Evolutionary conservation across 495 filamentous ascomycete genomes (phyloP), one percentile per base, ranked within the genome.

Genomic region (Parmelia sp.): DNA sequence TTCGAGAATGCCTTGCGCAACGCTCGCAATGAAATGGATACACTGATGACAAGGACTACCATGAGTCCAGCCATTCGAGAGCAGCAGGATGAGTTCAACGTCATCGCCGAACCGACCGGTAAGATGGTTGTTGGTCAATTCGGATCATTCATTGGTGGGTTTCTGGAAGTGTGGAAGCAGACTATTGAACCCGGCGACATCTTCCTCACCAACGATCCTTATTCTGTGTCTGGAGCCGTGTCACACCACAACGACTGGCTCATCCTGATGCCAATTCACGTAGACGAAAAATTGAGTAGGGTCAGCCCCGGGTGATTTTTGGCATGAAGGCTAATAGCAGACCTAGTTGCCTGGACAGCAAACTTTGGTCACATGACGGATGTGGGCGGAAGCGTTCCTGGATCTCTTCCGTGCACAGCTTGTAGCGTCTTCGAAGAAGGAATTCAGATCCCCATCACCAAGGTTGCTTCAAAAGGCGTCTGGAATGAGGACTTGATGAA

Each of bases 81-180:
- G 58, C 78, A 82, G 44, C 80, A 82, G 58, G 80, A 82, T 35
- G 79, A 82, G 37, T 81, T 80, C 70, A 81, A 81, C 47, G 78
- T 82, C 36, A 82, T 81, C 60, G 81, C 79, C 1, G 75, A 80
- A 21, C 66, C 73, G 1, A 66, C 72, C 0, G 79, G 80, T 1
- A 74, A 79, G 49, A 82, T 82, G 80, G 68, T 82, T 10, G 80
- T 79, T 14, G 80, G 79, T 3, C 79, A 82, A 58, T 79, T 81
- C 36, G 80, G 80, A 12, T 79, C 76, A 62, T 81, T 81, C 65
- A 82, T 82, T 63, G 76, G 75, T 1, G 72, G 77, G 42, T 81
- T 82, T 56, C 66, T 82, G 4, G 64, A 76, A 10, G 67, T 72
- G 8, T 82, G 77, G 77, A 73, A 73, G 21, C 78, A 74, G 0